These are phyloP conservation scores for Penicillium angulare DNA, from an alignment of 495 filamentous ascomycete genomes.

Conservation along the genomic window DNA sequence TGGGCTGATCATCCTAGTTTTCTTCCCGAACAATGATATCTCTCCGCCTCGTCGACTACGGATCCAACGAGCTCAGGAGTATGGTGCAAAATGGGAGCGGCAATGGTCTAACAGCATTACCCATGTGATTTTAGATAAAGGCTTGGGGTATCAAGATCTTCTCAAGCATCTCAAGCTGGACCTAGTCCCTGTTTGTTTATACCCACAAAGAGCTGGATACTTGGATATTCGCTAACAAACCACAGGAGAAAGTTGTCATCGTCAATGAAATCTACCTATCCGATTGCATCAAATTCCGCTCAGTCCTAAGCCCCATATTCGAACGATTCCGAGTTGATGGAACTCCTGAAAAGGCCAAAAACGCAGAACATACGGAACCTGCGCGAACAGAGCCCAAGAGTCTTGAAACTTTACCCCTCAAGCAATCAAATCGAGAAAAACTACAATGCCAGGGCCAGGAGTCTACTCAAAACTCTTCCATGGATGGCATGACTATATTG, in stretches of 20 bases:
- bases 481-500: neutral
- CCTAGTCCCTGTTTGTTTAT: slow-evolving; percentile 42
- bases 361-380: neutral
- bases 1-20: slow-evolving; percentile 47
- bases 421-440: slow-evolving; percentile 25
- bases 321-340: slow-evolving; percentile 58
- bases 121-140: slow-evolving; percentile 79
- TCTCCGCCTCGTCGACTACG: slow-evolving; percentile 62
- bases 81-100: too few species aligned
- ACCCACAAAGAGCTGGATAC: slow-evolving; percentile 10
- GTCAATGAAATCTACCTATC: slow-evolving; percentile 79
- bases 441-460: slow-evolving; percentile 14
- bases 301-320: slow-evolving; percentile 58
- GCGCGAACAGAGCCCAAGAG: neutral
- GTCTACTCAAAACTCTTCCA: slow-evolving; percentile 8
- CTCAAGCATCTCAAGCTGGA: slow-evolving; percentile 54
- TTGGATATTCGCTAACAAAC: slow-evolving; percentile 26
- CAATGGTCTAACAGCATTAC: slow-evolving; percentile 62
- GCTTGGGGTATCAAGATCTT: slow-evolving; percentile 64
- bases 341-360: slow-evolving; percentile 9
- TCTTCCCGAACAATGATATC: slow-evolving; percentile 77
- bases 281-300: slow-evolving; percentile 67
- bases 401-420: slow-evolving; percentile 25
- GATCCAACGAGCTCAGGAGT: slow-evolving; percentile 72
- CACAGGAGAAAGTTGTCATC: slow-evolving; percentile 49